Percentiles rank a stretch among this genome's conserved stretches.
These are phyloP conservation scores for Auriscalpium orientale DNA, from an alignment of 768 basidiomycete genomes.

Conservation along the genomic window DNA sequence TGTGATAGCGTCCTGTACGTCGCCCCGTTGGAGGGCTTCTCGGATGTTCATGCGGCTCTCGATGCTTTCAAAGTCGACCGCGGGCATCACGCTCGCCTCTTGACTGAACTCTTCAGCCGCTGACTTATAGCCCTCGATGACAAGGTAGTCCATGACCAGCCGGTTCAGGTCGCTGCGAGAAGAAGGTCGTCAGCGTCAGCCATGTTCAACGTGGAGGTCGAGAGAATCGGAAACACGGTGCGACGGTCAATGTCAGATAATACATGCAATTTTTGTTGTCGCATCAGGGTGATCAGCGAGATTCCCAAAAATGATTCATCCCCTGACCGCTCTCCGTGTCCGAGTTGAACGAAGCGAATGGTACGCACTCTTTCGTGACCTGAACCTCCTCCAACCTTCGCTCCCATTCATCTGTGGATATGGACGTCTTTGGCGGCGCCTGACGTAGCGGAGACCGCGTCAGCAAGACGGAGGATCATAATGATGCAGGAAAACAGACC, in stretches of 20 bases:
- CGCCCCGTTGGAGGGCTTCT: conserved; percentile 87
- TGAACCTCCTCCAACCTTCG: conserved; percentile 72
- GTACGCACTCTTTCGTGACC: conserved; percentile 83
- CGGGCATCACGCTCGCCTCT: conserved; percentile 70
- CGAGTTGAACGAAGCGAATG: conserved; percentile 9
- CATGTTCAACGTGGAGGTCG: conserved; percentile 17
- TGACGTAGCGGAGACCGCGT: conserved; percentile 2
- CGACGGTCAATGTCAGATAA: conserved; percentile 58
- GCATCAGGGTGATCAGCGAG: conserved; percentile 89
- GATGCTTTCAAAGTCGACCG: conserved; percentile 87
- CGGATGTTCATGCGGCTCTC: conserved; percentile 92
- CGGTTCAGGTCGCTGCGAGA: conserved; percentile 79
- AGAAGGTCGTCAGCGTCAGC: conserved; percentile 9
- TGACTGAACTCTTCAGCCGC: conserved; percentile 92
- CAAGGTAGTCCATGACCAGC: conserved; percentile 94
- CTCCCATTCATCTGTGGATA: conserved; percentile 85
- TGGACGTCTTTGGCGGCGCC: conserved; percentile 42
- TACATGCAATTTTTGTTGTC: conserved; percentile 67
- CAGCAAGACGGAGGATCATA: background rate
- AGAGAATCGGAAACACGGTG: conserved; percentile 21
- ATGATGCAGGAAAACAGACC: conserved; percentile 16
- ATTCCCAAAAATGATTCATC: conserved; percentile 93
- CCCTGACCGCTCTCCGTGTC: conserved; percentile 22
- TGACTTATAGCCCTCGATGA: conserved; percentile 94
- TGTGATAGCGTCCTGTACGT: conserved; percentile 93